phyloP scores from a whole-genome alignment of 208 protist species.

The Leishmania gerbilli region DNA sequence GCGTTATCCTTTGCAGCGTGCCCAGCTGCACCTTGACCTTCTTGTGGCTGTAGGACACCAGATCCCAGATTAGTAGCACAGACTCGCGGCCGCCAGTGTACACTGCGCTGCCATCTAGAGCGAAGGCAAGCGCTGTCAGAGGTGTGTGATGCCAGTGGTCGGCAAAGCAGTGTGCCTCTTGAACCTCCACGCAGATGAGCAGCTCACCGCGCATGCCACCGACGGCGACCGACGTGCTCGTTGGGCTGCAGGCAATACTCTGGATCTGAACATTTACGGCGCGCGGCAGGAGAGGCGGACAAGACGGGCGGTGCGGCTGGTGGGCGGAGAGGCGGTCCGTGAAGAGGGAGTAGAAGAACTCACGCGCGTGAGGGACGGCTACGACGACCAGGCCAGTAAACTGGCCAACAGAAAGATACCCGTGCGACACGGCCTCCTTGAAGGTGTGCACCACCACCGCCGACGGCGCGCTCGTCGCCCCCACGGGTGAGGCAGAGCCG shows the following conservation, averaged over 20 bases:
- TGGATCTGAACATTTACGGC: conserved; percentile 51
- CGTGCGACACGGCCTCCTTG: conserved; percentile 17
- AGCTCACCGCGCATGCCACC: conserved; percentile 81
- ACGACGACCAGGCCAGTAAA: conserved; percentile 69
- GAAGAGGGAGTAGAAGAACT: conserved; percentile 53
- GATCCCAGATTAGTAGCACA: conserved; percentile 72
- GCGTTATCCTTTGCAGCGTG: conserved; percentile 40
- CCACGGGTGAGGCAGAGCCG: background rate
- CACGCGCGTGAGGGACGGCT: conserved; percentile 46
- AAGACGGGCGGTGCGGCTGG: conserved; percentile 11
- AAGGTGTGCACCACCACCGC: conserved; percentile 52
- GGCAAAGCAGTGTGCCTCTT: conserved; percentile 69
- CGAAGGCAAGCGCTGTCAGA: conserved; percentile 69
- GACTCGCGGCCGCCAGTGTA: conserved; percentile 73
- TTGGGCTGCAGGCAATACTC: conserved; percentile 64
- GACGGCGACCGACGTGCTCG: conserved; percentile 48
- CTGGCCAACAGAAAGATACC: conserved; percentile 47
- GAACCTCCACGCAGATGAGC: conserved; percentile 59
- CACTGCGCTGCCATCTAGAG: conserved; percentile 73
- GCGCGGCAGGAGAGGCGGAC: conserved; percentile 17
- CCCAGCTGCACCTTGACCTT: conserved; percentile 30
- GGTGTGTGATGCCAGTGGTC: conserved; percentile 92
- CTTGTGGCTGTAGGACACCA: conserved; percentile 55
- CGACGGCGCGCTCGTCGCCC: conserved; percentile 1
- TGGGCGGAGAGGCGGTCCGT: conserved; percentile 17